Conservation (phyloP, 257 asterid genomes). For the Nicotiana tabacum region DNA sequence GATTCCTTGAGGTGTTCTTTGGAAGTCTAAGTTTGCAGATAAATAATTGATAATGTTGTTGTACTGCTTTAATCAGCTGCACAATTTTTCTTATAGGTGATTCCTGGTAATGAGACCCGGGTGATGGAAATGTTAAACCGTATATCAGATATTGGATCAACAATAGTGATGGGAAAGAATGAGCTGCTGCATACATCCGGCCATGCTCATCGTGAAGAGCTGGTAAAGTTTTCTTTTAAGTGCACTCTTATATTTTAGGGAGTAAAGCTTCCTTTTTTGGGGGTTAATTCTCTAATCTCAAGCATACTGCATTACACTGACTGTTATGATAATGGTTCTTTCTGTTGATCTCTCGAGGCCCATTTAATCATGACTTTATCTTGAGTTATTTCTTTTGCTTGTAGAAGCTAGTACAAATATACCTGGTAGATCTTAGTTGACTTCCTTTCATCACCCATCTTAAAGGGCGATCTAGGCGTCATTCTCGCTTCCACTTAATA, state of each 20-base stretch:
- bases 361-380: conserved; percentile 4
- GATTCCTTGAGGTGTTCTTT: background rate
- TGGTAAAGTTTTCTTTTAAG: conserved; percentile 49
- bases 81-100: conserved; percentile 53
- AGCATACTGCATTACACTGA: background rate
- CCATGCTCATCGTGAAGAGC: conserved; percentile 95
- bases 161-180: conserved; percentile 91
- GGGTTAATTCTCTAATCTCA: background rate
- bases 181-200: conserved; percentile 94
- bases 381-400: background rate
- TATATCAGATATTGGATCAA: conserved; percentile 84
- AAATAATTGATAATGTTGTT: background rate
- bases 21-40: background rate
- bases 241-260: background rate
- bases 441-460: background rate
- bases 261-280: background rate
- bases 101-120: conserved; percentile 96
- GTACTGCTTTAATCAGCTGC: conserved; percentile 17
- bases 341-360: background rate
- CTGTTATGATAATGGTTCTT: background rate
- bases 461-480: background rate
- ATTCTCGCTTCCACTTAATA: background rate
- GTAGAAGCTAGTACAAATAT: background rate
- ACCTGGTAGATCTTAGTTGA: background rate
- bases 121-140: conserved; percentile 98